Evolutionary conservation across 2,329 filamentous ascomycete genomes (phyloP).

Genomic region (Malbranchea cinnamomea): DNA sequence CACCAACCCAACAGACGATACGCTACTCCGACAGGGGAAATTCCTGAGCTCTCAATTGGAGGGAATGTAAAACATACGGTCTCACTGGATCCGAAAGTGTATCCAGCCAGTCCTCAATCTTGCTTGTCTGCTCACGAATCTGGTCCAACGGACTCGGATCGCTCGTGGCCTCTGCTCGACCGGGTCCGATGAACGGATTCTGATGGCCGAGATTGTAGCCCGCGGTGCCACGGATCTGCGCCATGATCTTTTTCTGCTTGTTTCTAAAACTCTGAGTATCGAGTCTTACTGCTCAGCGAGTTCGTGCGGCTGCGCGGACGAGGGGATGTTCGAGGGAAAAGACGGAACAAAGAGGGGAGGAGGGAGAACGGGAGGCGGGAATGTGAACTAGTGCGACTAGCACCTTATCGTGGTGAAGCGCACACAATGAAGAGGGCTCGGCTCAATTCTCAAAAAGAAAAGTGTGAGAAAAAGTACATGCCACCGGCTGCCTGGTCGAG

Average conservation of each 20-base stretch:
- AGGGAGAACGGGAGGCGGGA: too few relatives aligned
- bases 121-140: constrained; percentile 89
- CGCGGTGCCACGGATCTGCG: constrained; percentile 49
- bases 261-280: too few relatives aligned
- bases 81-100: constrained; percentile 79
- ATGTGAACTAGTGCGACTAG: too few relatives aligned
- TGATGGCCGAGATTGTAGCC: constrained; percentile 72
- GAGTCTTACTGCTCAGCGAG: too few relatives aligned
- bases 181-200: constrained; percentile 52
- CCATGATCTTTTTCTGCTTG: too few relatives aligned
- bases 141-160: constrained; percentile 71
- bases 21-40: background rate
- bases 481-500: background rate
- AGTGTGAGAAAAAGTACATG: too few relatives aligned
- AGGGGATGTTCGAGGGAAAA: background rate
- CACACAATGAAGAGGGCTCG: too few relatives aligned
- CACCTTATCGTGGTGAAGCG: too few relatives aligned
- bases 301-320: too few relatives aligned
- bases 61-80: constrained; percentile 50
- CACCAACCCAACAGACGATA: constrained; percentile 1
- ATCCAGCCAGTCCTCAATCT: constrained; percentile 91
- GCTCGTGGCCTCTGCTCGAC: constrained; percentile 43
- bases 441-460: too few relatives aligned
- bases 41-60: constrained; percentile 10
- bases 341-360: background rate